Conservation (phyloP, 805 yeast genomes). For the Metschnikowia gelsemii region DNA sequence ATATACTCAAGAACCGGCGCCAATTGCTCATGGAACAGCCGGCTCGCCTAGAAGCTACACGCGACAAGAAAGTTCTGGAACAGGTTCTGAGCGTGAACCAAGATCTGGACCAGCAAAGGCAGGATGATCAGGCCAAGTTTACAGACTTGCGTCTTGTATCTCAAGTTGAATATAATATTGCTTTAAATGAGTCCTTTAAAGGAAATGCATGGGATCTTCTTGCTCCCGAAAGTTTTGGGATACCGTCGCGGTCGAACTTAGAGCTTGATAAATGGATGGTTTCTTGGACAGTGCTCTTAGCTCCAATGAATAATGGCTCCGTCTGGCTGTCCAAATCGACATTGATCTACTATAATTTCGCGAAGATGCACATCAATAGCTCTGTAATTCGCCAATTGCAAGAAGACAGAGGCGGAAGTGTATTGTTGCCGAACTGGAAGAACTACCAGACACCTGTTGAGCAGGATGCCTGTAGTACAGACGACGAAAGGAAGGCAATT, state of each 20-base stretch:
- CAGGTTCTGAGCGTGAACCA: background rate
- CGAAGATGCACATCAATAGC: conserved; percentile 70
- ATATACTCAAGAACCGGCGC: conserved; percentile 42
- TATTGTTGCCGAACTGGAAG: conserved; percentile 37
- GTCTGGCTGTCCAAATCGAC: conserved; percentile 72
- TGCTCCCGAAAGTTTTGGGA: conserved; percentile 60
- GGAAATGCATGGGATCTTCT: conserved; percentile 63
- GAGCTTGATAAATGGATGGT: conserved; percentile 79
- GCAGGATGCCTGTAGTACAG: background rate
- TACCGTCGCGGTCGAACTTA: conserved; percentile 64
- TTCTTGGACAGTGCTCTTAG: conserved; percentile 68
- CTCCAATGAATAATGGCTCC: conserved; percentile 55
- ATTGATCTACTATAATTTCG: conserved; percentile 68
- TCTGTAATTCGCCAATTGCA: conserved; percentile 46
- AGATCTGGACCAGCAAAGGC: background rate
- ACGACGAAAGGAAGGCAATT: too few relatives aligned
- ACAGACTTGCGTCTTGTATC: conserved; percentile 61
- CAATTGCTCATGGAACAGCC: conserved; percentile 27
- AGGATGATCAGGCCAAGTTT: conserved; percentile 16
- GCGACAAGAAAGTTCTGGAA: background rate
- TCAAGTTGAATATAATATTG: conserved; percentile 67
- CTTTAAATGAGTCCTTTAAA: conserved; percentile 53
- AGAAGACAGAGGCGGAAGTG: conserved; percentile 20
- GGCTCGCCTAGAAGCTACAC: background rate
- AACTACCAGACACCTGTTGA: conserved; percentile 6